A percentile compares a stretch with the other conserved stretches of the same genome.
Conservation (phyloP, 176 grass and related monocot genomes). For the Tuctoria greenei region DNA sequence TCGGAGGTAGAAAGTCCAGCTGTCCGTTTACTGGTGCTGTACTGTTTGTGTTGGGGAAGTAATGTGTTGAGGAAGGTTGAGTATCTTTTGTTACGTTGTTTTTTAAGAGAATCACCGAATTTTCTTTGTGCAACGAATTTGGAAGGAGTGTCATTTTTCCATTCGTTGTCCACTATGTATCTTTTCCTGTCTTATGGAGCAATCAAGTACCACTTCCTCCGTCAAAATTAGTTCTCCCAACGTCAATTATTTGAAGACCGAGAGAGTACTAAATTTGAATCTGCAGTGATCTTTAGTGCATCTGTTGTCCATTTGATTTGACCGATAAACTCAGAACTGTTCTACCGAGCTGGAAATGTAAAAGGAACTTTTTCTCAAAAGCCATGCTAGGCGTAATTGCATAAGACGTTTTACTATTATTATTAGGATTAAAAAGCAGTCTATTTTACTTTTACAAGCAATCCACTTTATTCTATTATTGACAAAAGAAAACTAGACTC, state of each 20-base stretch:
- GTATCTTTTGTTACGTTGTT: conserved; percentile 6
- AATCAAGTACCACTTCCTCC: conserved; percentile 4
- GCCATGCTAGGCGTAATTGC: no score
- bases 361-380: no score
- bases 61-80: neutral
- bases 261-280: neutral
- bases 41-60: no score
- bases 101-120: conserved; percentile 23
- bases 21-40: neutral
- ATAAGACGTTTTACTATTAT: no score
- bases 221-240: no score
- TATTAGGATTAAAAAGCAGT: no score
- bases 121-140: neutral
- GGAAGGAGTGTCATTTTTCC: neutral
- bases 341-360: no score
- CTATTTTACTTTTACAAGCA: no score
- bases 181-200: neutral
- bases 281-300: neutral
- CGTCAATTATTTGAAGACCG: no score
- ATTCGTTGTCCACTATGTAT: neutral
- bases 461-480: no score
- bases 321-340: no score
- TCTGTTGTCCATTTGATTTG: neutral
- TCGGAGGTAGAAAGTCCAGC: conserved; percentile 30
- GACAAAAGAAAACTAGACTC: no score